phyloP scores from a whole-genome alignment of 768 basidiomycete genomes.

The Clavaria fumosa region DNA sequence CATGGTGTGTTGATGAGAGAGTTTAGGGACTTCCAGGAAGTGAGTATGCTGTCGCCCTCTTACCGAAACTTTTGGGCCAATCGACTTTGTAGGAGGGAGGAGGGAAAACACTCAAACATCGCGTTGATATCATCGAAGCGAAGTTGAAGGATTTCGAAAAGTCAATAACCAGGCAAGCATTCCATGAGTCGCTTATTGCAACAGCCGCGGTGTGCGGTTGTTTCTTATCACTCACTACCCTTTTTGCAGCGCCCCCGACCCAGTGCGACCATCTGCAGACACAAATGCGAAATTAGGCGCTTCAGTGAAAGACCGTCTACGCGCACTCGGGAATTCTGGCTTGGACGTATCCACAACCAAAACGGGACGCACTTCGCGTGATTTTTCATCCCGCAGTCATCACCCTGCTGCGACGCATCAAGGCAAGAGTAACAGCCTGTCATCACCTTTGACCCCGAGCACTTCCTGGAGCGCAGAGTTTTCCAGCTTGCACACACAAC shows the following conservation, averaged over 20 bases:
- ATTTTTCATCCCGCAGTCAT: no score
- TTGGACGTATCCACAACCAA: conserved; percentile 43
- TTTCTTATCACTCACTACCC: neutral
- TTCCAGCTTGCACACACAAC: conserved; percentile 16
- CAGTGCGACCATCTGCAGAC: conserved; percentile 17
- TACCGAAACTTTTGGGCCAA: no score
- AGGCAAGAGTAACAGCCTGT: no score
- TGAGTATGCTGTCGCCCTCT: no score
- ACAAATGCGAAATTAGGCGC: conserved; percentile 35
- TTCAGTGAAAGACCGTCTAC: conserved; percentile 71
- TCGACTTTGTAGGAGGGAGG: no score
- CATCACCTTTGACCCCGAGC: no score
- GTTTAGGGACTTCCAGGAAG: conserved; percentile 48
- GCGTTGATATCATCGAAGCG: conserved; percentile 22
- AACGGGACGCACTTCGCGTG: conserved; percentile 42
- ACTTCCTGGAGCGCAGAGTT: conserved; percentile 28
- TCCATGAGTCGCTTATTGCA: conserved; percentile 14
- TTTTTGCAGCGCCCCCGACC: conserved; percentile 7
- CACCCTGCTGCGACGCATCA: no score
- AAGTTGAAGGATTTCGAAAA: conserved; percentile 32
- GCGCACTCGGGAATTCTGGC: conserved; percentile 58
- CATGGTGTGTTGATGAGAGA: conserved; percentile 46
- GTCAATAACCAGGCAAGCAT: conserved; percentile 14
- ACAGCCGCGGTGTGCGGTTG: conserved; percentile 4
- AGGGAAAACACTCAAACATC: no score